phyloP scores from a whole-genome alignment of 495 filamentous ascomycete genomes.

The Penicillium tannophilum region DNA sequence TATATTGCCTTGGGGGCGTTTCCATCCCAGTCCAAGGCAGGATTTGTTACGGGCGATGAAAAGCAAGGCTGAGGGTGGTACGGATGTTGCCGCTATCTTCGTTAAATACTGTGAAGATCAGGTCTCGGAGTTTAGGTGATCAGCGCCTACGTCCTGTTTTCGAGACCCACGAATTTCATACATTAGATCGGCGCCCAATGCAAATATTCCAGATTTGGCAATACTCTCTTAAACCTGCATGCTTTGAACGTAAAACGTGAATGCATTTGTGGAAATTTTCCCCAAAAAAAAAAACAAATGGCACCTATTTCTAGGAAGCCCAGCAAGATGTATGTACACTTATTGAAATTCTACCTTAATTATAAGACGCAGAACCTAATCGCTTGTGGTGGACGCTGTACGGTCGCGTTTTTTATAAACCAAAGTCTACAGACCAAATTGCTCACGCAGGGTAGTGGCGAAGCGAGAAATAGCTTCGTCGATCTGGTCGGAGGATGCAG shows the following conservation, averaged over 20 bases:
- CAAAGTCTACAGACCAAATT: slow-evolving; percentile 51
- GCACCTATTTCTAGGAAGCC: neutral
- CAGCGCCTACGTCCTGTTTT: neutral
- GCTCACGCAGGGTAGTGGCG: slow-evolving; percentile 65
- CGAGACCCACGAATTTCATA: neutral
- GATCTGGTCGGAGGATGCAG: slow-evolving; percentile 74
- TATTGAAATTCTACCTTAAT: neutral
- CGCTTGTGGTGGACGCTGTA: neutral
- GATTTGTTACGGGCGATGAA: no score
- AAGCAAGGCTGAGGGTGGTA: no score
- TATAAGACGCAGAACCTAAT: neutral
- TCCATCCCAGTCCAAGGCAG: no score
- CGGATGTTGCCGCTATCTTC: no score
- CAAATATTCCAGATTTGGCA: no score
- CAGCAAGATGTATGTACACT: slow-evolving; percentile 2
- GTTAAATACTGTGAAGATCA: no score
- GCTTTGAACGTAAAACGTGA: neutral
- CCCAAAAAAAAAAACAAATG: neutral
- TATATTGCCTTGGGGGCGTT: no score
- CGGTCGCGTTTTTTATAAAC: neutral
- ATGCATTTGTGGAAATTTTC: neutral
- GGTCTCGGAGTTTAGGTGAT: no score
- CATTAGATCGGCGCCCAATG: no score
- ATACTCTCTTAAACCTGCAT: neutral
- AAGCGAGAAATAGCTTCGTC: slow-evolving; percentile 77